Percentiles rank a stretch among this genome's conserved stretches.
Conservation (phyloP, 495 filamentous ascomycete genomes). For the Podospora pseudoanserina region DNA sequence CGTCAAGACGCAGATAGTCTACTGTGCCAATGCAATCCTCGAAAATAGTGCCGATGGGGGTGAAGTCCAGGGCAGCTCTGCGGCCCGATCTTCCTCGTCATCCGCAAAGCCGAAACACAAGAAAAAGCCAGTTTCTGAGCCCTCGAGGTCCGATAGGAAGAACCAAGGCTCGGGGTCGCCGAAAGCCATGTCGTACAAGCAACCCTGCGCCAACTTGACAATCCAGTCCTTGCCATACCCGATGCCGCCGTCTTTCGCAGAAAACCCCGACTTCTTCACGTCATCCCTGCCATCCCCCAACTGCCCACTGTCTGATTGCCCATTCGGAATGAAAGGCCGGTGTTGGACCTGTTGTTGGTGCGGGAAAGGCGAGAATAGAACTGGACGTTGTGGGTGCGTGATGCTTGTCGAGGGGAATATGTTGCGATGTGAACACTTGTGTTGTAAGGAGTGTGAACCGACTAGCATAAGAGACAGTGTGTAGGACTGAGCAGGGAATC, state of each 20-base stretch:
- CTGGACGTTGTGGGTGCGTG: slow-evolving; percentile 39
- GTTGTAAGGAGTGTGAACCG: slow-evolving; percentile 36
- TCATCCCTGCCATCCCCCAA: slow-evolving; percentile 30
- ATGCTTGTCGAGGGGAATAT: slow-evolving; percentile 40
- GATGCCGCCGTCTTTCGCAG: slow-evolving; percentile 32
- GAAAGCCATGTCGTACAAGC: slow-evolving; percentile 5
- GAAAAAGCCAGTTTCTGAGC: not conserved
- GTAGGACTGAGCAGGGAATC: not conserved
- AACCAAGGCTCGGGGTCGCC: not conserved
- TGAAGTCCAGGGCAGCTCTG: not conserved
- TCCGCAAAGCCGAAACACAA: slow-evolving; percentile 5
- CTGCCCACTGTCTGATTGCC: slow-evolving; percentile 36
- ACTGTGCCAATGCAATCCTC: slow-evolving; percentile 32
- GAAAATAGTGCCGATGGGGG: not conserved
- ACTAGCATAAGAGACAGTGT: slow-evolving; percentile 9
- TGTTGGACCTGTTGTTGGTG: slow-evolving; percentile 45
- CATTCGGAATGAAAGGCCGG: slow-evolving; percentile 36
- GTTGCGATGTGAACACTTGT: slow-evolving; percentile 41
- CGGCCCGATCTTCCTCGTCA: not conserved
- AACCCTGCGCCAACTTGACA: slow-evolving; percentile 33
- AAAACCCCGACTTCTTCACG: slow-evolving; percentile 22
- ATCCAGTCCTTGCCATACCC: slow-evolving; percentile 37
- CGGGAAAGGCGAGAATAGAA: slow-evolving; percentile 38
- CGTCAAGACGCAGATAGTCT: slow-evolving; percentile 34
- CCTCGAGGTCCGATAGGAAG: slow-evolving; percentile 4